Evolutionary conservation across 192 early-diverging fungal species (phyloP).

Genomic region (Coemansia sp.): DNA sequence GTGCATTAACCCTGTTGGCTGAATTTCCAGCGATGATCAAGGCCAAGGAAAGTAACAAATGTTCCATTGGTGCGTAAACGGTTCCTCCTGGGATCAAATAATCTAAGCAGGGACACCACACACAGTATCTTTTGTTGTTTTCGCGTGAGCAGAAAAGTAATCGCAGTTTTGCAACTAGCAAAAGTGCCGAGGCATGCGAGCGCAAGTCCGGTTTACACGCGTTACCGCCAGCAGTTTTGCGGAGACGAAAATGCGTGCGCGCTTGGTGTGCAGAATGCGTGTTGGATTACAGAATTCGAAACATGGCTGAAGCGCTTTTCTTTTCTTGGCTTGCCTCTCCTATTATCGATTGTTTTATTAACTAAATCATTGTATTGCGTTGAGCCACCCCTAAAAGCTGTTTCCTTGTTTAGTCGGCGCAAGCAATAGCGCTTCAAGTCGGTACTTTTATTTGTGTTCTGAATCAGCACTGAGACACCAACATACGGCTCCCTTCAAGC

Average conservation of each 20-base stretch:
- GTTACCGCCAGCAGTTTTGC: not conserved
- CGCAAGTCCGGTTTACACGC: not conserved
- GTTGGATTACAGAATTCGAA: not conserved
- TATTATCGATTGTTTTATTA: slow-evolving; percentile 8
- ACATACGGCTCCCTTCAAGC: not conserved
- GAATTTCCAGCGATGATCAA: not conserved
- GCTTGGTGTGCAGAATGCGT: not conserved
- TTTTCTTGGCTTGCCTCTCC: slow-evolving; percentile 3
- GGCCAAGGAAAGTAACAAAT: not conserved
- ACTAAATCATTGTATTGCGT: slow-evolving; percentile 4
- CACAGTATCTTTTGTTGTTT: slow-evolving; percentile 5
- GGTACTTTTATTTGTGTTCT: not conserved
- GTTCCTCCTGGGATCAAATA: not conserved
- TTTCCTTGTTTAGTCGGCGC: not conserved
- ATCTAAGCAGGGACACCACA: not conserved
- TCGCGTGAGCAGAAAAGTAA: slow-evolving; percentile 6
- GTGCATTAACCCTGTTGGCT: not conserved
- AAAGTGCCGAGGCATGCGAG: not conserved
- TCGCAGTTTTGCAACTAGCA: slow-evolving; percentile 1
- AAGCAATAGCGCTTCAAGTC: not conserved
- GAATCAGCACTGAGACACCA: not conserved
- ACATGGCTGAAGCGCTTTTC: slow-evolving; percentile 1
- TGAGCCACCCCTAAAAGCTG: not conserved
- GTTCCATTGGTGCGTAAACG: not conserved
- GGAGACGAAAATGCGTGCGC: slow-evolving; percentile 7